A percentile compares a stretch with the other conserved stretches of the same genome.
These are phyloP conservation scores for Oryza coarctata DNA, from an alignment of 176 grass and related monocot genomes.

Conservation along the genomic window DNA sequence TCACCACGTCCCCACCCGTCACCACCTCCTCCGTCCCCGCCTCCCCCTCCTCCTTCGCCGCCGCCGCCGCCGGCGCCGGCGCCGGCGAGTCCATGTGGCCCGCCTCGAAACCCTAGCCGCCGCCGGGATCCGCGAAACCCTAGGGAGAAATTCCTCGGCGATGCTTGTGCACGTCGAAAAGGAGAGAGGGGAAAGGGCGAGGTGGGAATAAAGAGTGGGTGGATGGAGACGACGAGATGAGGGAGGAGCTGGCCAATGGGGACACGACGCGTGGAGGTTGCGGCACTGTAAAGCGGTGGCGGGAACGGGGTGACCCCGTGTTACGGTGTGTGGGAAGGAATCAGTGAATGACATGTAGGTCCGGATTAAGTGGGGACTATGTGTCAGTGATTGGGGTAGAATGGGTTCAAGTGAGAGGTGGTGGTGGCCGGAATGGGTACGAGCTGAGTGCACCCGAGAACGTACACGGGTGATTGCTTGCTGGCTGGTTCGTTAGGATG, in stretches of 20 bases:
- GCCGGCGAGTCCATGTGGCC: slow-evolving; percentile 36
- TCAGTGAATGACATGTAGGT: background rate
- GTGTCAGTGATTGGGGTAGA: rapidly evolving
- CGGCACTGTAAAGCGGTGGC: slow-evolving; percentile 37
- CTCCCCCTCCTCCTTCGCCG: background rate
- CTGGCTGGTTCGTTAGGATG: no score
- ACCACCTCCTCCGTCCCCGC: background rate
- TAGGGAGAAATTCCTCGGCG: slow-evolving; percentile 18
- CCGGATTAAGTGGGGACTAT: rapidly evolving
- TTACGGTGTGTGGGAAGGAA: no score
- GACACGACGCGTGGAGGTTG: slow-evolving; percentile 14
- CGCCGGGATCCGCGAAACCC: slow-evolving; percentile 45
- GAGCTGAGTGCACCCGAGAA: background rate
- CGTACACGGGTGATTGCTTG: background rate
- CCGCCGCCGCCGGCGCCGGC: background rate
- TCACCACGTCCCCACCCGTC: slow-evolving; percentile 41
- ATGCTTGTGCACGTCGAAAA: background rate
- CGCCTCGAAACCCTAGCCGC: slow-evolving; percentile 32
- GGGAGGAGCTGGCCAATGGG: background rate
- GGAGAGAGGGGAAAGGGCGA: background rate
- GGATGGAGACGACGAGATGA: background rate
- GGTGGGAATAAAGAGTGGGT: slow-evolving; percentile 9
- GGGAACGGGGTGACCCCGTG: background rate
- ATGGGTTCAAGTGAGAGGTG: rapidly evolving
- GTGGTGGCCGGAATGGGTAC: background rate